Percentiles rank a stretch among this genome's conserved stretches.
Evolutionary conservation across 2,329 filamentous ascomycete genomes (phyloP).

Genomic region (Fusarium mundagurra): DNA sequence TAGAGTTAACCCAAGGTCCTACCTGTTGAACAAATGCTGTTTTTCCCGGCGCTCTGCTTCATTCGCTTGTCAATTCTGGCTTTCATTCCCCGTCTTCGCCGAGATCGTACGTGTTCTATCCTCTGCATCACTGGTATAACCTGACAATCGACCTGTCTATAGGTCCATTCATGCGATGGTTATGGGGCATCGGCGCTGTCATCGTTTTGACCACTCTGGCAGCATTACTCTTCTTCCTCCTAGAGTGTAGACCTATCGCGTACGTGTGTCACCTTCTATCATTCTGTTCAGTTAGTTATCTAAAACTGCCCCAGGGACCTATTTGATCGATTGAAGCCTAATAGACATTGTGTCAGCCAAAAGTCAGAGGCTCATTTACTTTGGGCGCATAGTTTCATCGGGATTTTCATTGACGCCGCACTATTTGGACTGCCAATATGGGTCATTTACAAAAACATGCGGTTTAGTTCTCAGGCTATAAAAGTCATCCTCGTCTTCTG

Average conservation of each 20-base stretch:
- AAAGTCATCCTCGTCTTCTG: background rate
- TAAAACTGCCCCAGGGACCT: background rate
- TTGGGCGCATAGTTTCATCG: background rate
- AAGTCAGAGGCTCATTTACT: background rate
- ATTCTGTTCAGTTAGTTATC: accelerated
- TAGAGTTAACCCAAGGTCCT: background rate
- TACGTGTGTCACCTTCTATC: accelerated
- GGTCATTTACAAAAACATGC: background rate
- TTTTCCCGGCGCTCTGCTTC: background rate
- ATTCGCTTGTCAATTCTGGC: background rate
- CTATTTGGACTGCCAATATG: background rate
- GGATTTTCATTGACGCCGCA: background rate
- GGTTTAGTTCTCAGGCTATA: background rate
- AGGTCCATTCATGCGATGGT: background rate
- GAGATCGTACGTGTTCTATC: background rate
- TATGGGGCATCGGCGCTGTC: background rate
- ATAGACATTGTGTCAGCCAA: background rate
- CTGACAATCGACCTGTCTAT: accelerated
- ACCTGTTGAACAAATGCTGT: background rate
- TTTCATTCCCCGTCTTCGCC: background rate
- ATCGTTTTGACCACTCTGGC: background rate
- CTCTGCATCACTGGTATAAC: accelerated
- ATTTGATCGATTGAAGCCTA: background rate
- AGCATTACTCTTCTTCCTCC: background rate
- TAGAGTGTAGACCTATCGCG: background rate